phyloP scores from a whole-genome alignment of 202 grass and related monocot species.

The Schoenoplectus tabernaemontani region DNA sequence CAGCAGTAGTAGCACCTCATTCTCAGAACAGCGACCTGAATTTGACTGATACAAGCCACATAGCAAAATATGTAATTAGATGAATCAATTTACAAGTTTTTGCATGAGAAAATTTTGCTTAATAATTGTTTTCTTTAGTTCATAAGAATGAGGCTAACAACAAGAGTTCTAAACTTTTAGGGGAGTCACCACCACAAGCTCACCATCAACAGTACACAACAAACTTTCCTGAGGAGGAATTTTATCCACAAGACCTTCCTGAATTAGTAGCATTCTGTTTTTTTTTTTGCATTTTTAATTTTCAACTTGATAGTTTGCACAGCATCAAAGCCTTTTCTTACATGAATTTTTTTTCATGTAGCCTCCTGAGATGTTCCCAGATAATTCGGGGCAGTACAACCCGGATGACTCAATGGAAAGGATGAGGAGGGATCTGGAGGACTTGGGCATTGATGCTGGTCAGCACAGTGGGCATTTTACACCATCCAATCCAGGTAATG shows the following conservation, averaged over 20 bases:
- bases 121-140: background rate
- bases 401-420: constrained; percentile 7
- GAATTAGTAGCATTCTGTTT: constrained; percentile 24
- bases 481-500: constrained; percentile 69
- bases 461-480: constrained; percentile 45
- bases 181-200: constrained; percentile 26
- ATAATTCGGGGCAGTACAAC: constrained; percentile 24
- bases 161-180: constrained; percentile 29
- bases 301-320: background rate
- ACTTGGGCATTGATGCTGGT: constrained; percentile 29
- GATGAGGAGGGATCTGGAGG: constrained; percentile 27
- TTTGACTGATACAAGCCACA: background rate
- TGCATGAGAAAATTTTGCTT: background rate
- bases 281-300: background rate
- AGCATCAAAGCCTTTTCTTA: background rate
- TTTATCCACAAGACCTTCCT: constrained; percentile 38
- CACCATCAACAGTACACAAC: constrained; percentile 30
- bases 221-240: constrained; percentile 22
- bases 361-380: constrained; percentile 42
- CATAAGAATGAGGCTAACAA: constrained; percentile 17
- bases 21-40: background rate
- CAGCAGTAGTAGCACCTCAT: background rate
- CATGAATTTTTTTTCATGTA: constrained; percentile 32
- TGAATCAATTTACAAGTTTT: constrained; percentile 1
- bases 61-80: background rate